Percentiles rank a stretch among this genome's conserved stretches.
Conservation (phyloP, 2,329 filamentous ascomycete genomes). For the Hymenoscyphus linearis region DNA sequence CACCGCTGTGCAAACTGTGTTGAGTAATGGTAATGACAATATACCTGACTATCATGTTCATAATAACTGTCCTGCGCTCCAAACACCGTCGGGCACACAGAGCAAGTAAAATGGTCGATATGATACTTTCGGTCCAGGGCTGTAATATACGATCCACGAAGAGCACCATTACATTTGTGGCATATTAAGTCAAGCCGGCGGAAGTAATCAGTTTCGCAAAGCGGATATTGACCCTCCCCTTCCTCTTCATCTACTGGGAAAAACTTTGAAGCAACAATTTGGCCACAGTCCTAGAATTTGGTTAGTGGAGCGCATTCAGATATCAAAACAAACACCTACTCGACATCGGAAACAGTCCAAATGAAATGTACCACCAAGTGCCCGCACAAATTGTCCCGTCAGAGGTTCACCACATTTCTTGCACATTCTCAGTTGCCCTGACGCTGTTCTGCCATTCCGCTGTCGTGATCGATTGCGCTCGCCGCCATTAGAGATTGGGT, state of each 20-base stretch:
- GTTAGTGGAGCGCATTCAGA: slow-evolving; percentile 14
- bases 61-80: slow-evolving; percentile 98
- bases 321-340: slow-evolving; percentile 44
- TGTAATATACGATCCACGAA: slow-evolving; percentile 96
- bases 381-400: slow-evolving; percentile 93
- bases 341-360: slow-evolving; percentile 96
- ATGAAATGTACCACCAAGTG: slow-evolving; percentile 89
- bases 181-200: slow-evolving; percentile 85
- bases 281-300: slow-evolving; percentile 73
- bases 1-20: slow-evolving; percentile 95
- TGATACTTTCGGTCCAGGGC: slow-evolving; percentile 97
- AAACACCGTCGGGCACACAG: slow-evolving; percentile 94
- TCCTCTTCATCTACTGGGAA: slow-evolving; percentile 93
- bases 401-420: slow-evolving; percentile 85
- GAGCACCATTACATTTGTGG: slow-evolving; percentile 83
- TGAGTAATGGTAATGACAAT: slow-evolving; percentile 98
- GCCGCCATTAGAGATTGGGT: slow-evolving; percentile 35
- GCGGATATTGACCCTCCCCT: slow-evolving; percentile 79
- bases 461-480: slow-evolving; percentile 54
- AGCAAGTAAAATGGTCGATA: slow-evolving; percentile 98
- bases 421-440: slow-evolving; percentile 60
- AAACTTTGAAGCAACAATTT: slow-evolving; percentile 98
- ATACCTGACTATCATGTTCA: slow-evolving; percentile 92
- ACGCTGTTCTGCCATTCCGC: slow-evolving; percentile 49
- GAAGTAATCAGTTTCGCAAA: slow-evolving; percentile 98